A percentile compares a stretch with the other conserved stretches of the same genome.
Conservation (phyloP, 495 filamentous ascomycete genomes). For the Lasiosphaeriaceae sp. region DNA sequence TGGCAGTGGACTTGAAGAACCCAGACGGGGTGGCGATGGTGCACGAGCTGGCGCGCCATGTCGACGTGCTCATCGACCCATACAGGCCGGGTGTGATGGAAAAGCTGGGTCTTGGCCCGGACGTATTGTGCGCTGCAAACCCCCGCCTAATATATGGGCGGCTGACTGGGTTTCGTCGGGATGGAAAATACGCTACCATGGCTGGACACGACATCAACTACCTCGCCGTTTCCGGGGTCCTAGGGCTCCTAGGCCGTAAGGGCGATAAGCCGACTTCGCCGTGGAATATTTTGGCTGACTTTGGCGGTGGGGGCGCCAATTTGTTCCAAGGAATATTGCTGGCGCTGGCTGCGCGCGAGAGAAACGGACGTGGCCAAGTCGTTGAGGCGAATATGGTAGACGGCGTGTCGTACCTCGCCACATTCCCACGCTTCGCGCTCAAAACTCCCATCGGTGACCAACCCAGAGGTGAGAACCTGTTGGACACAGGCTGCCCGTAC, state of each 20-base stretch:
- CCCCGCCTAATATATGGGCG: conserved; percentile 77
- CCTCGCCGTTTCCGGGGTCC: conserved; percentile 77
- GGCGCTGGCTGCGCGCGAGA: conserved; percentile 53
- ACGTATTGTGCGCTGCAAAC: conserved; percentile 59
- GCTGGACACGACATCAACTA: conserved; percentile 99
- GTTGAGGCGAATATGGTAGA: conserved; percentile 98
- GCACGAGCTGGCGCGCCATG: conserved; percentile 54
- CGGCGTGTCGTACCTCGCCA: conserved; percentile 71
- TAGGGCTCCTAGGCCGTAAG: conserved; percentile 68
- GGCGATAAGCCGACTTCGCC: conserved; percentile 72
- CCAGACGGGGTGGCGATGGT: conserved; percentile 58
- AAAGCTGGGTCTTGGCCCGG: conserved; percentile 70
- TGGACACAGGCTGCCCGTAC: conserved; percentile 82
- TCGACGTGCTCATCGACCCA: conserved; percentile 87
- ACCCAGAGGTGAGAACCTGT: conserved; percentile 67
- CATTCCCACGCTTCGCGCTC: conserved; percentile 63
- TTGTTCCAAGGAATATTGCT: conserved; percentile 68
- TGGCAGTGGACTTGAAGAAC: conserved; percentile 74
- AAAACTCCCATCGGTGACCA: conserved; percentile 57
- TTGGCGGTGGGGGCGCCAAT: conserved; percentile 83
- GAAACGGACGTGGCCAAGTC: conserved; percentile 70
- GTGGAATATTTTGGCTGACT: conserved; percentile 81
- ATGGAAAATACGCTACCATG: conserved; percentile 80
- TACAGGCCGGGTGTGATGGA: conserved; percentile 90
- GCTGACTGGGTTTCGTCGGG: conserved; percentile 83